A percentile compares a stretch with the other conserved stretches of the same genome.
Evolutionary conservation across 2,329 filamentous ascomycete genomes (phyloP).

Genomic region (Botrytis pseudocinerea): DNA sequence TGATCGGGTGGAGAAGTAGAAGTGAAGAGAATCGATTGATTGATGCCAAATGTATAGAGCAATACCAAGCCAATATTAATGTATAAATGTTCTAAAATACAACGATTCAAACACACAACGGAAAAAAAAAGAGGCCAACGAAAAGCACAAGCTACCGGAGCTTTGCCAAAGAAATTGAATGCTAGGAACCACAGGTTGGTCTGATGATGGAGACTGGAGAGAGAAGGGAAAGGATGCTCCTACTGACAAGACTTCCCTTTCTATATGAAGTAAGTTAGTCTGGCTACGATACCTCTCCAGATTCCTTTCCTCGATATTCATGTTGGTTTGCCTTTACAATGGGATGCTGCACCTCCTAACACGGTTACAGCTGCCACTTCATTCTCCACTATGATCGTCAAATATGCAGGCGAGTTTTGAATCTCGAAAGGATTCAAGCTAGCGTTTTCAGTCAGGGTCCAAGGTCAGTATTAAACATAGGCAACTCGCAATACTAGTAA

Average conservation of each 20-base stretch:
- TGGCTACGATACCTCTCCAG: background rate
- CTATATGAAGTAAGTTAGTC: conserved; percentile 13
- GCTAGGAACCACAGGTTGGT: conserved; percentile 34
- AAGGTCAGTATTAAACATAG: conserved; percentile 27
- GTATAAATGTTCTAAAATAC: background rate
- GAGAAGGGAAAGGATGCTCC: conserved; percentile 12
- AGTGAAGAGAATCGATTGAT: background rate
- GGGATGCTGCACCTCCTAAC: background rate
- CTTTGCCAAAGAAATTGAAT: conserved; percentile 42
- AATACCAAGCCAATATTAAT: conserved; percentile 4
- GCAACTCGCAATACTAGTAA: background rate
- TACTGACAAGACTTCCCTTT: conserved; percentile 14
- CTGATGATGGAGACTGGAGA: conserved; percentile 38
- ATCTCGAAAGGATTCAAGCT: conserved; percentile 37
- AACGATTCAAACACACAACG: conserved; percentile 23
- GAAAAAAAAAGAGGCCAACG: conserved; percentile 33
- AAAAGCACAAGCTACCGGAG: conserved; percentile 49
- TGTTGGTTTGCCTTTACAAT: background rate
- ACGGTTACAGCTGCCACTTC: conserved; percentile 19
- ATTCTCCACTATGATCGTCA: conserved; percentile 29
- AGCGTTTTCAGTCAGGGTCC: conserved; percentile 36
- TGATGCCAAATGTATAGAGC: background rate
- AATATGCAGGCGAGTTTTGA: conserved; percentile 37
- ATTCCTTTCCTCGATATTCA: background rate
- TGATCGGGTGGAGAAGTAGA: background rate